These are phyloP conservation scores for Suillus cothurnatus DNA, from an alignment of 768 basidiomycete species.

Conservation along the genomic window DNA sequence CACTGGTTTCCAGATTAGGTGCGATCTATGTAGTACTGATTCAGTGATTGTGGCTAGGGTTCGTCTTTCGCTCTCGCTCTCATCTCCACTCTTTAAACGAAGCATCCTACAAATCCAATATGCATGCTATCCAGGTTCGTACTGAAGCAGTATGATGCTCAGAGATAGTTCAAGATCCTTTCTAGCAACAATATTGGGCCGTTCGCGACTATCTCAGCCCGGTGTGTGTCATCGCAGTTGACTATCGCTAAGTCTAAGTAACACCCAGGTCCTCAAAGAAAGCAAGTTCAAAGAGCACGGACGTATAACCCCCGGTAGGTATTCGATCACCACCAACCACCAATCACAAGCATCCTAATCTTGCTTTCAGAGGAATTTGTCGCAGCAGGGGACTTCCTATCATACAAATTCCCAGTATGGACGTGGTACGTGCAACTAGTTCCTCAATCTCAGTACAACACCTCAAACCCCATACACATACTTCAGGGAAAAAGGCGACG, in stretches of 20 bases:
- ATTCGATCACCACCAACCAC: conserved; percentile 1
- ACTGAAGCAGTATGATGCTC: background rate
- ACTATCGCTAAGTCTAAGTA: conserved; percentile 24
- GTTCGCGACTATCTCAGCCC: conserved; percentile 94
- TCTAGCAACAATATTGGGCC: conserved; percentile 89
- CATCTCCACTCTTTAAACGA: conserved; percentile 14
- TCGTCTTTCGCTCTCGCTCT: conserved; percentile 22
- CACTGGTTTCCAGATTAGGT: conserved; percentile 32
- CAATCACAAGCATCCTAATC: conserved; percentile 9
- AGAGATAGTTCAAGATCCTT: conserved; percentile 12
- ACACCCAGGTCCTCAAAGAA: conserved; percentile 85
- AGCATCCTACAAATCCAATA: conserved; percentile 21
- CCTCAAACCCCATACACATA: conserved; percentile 9
- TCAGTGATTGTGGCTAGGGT: conserved; percentile 28
- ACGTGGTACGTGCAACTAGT: conserved; percentile 64
- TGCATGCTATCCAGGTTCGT: conserved; percentile 53
- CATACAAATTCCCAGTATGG: conserved; percentile 99
- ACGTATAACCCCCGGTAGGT: conserved; percentile 87
- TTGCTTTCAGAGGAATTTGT: conserved; percentile 86
- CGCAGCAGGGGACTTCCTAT: conserved; percentile 94
- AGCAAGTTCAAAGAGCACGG: conserved; percentile 99
- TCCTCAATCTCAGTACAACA: conserved; percentile 2
- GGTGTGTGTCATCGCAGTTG: conserved; percentile 48
- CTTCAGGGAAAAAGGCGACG: conserved; percentile 91
- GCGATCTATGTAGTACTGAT: conserved; percentile 29